Evolutionary conservation across 495 filamentous ascomycete genomes (phyloP).

Genomic region (Penicillium subrubescens): DNA sequence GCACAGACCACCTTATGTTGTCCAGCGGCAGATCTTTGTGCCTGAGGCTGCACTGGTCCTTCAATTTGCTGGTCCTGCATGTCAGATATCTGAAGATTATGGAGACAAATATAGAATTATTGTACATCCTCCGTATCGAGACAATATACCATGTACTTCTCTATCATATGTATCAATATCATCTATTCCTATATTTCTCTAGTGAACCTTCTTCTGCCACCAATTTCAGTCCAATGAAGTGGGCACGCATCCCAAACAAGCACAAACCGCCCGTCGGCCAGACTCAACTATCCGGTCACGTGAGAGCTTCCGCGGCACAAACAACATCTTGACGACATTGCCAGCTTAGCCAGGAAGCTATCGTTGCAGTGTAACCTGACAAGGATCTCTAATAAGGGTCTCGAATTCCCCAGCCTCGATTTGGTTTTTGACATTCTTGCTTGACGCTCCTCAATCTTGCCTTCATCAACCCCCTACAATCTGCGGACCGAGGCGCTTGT

Average conservation of each 20-base stretch:
- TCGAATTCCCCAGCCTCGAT: background rate
- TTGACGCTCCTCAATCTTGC: background rate
- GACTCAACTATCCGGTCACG: slow-evolving; percentile 23
- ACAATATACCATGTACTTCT: background rate
- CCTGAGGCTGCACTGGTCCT: background rate
- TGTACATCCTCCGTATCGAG: background rate
- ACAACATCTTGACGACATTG: slow-evolving; percentile 3
- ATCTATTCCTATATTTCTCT: background rate
- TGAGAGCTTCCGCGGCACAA: slow-evolving; percentile 3
- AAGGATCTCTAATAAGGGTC: background rate
- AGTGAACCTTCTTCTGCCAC: background rate
- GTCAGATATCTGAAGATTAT: background rate
- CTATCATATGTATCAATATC: background rate
- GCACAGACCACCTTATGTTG: background rate
- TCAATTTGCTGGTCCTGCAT: background rate
- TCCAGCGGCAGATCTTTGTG: background rate
- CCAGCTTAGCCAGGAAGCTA: background rate
- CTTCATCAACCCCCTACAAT: slow-evolving; percentile 1
- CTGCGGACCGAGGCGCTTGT: slow-evolving; percentile 15
- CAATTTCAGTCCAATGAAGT: background rate
- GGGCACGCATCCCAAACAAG: slow-evolving; percentile 5
- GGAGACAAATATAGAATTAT: background rate
- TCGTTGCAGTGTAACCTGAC: slow-evolving; percentile 4
- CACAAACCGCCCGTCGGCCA: slow-evolving; percentile 14
- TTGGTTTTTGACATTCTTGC: background rate